A percentile compares a stretch with the other conserved stretches of the same genome.
Evolutionary conservation across 2,329 filamentous ascomycete species (phyloP).

Genomic region (Aspergillus tamarii): DNA sequence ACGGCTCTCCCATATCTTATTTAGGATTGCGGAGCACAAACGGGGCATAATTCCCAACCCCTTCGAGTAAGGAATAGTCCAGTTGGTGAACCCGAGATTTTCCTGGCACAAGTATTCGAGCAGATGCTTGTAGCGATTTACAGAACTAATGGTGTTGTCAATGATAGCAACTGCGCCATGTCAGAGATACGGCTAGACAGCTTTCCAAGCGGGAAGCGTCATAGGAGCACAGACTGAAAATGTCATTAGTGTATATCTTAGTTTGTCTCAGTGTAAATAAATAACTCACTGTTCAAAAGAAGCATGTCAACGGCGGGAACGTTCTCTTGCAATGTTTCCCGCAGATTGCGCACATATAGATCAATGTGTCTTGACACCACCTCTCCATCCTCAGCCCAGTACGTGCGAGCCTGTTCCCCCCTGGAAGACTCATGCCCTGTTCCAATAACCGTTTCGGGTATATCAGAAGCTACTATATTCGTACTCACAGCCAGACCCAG

Average conservation of each 20-base stretch:
- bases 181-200: slow-evolving; percentile 51
- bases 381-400: not conserved
- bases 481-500: slow-evolving; percentile 42
- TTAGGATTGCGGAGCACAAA: not conserved
- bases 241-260: not conserved
- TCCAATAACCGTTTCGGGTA: not conserved
- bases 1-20: not conserved
- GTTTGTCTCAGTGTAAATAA: not conserved
- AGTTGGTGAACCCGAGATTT: not conserved
- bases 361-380: not conserved
- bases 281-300: not conserved
- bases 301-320: not conserved
- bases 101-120: not conserved
- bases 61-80: not conserved
- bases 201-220: slow-evolving; percentile 55
- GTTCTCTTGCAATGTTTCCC: not conserved
- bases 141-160: slow-evolving; percentile 52
- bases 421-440: not conserved
- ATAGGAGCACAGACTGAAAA: slow-evolving; percentile 35
- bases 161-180: slow-evolving; percentile 53
- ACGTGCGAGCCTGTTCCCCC: not conserved
- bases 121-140: slow-evolving; percentile 41
- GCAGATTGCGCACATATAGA: slow-evolving; percentile 1
- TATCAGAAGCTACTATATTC: not conserved
- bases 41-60: not conserved